Percentiles rank a stretch among this genome's conserved stretches.
These are phyloP conservation scores for Ogataea populi-albae DNA, from an alignment of 805 yeast genomes.

Conservation along the genomic window DNA sequence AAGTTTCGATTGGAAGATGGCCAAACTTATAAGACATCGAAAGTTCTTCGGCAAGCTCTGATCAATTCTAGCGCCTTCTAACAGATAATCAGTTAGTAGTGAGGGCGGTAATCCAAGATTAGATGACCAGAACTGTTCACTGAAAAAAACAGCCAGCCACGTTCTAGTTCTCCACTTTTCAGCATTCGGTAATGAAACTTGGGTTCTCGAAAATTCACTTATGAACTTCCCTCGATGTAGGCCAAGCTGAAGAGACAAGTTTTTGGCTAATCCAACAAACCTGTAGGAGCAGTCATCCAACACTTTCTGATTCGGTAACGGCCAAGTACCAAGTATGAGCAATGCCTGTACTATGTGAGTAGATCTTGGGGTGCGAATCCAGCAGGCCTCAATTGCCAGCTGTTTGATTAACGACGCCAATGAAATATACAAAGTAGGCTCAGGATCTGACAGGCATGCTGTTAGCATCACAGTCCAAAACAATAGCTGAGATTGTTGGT, in stretches of 20 bases:
- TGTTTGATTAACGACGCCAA: slow-evolving; percentile 78
- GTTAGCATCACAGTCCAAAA: slow-evolving; percentile 92
- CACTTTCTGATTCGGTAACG: slow-evolving; percentile 87
- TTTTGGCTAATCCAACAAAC: slow-evolving; percentile 83
- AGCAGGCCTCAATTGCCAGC: slow-evolving; percentile 85
- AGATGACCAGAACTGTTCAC: slow-evolving; percentile 90
- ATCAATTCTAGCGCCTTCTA: slow-evolving; percentile 76
- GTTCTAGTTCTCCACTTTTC: slow-evolving; percentile 93
- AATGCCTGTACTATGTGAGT: slow-evolving; percentile 92
- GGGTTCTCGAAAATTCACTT: slow-evolving; percentile 86
- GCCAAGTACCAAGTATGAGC: slow-evolving; percentile 84
- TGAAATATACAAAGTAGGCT: slow-evolving; percentile 74
- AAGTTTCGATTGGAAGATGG: slow-evolving; percentile 81
- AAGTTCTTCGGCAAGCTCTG: slow-evolving; percentile 62
- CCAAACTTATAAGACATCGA: slow-evolving; percentile 65
- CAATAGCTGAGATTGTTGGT: slow-evolving; percentile 76
- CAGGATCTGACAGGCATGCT: slow-evolving; percentile 83
- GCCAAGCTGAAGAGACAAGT: slow-evolving; percentile 80
- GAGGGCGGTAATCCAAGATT: slow-evolving; percentile 85
- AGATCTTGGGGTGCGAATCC: slow-evolving; percentile 90
- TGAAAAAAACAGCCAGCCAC: slow-evolving; percentile 84
- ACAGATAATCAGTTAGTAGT: slow-evolving; percentile 73
- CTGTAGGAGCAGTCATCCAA: slow-evolving; percentile 89
- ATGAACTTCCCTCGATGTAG: slow-evolving; percentile 90
- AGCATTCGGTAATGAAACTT: slow-evolving; percentile 83